These are phyloP conservation scores for Obelidium mucronatum DNA, from an alignment of 192 early-diverging fungal species.

Conservation along the genomic window DNA sequence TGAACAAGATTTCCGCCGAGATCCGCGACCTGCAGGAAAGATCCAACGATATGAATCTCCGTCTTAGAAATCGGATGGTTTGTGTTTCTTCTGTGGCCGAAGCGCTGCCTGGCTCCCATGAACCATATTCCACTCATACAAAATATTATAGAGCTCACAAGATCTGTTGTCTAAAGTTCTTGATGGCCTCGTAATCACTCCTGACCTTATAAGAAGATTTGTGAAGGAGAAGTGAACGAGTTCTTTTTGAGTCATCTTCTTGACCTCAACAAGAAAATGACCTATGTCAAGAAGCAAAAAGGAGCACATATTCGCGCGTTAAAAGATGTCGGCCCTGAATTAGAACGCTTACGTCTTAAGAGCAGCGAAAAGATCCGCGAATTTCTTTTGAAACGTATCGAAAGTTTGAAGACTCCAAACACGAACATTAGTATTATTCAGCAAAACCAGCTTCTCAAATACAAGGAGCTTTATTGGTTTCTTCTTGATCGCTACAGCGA, in stretches of 20 bases:
- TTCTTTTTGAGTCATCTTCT: conserved; percentile 82
- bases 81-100: background rate
- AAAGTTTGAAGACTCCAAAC: conserved; percentile 84
- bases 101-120: background rate
- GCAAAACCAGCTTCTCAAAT: conserved; percentile 89
- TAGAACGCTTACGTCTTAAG: conserved; percentile 88
- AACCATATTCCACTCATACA: background rate
- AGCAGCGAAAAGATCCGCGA: conserved; percentile 87
- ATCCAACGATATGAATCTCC: conserved; percentile 80
- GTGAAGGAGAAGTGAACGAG: conserved; percentile 92
- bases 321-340: conserved; percentile 88
- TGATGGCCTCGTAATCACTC: conserved; percentile 82
- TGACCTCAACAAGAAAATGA: conserved; percentile 90
- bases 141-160: conserved; percentile 59
- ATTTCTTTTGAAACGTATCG: conserved; percentile 86
- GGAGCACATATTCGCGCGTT: conserved; percentile 78
- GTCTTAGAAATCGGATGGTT: conserved; percentile 81
- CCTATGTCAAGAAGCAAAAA: conserved; percentile 79
- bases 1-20: conserved; percentile 87
- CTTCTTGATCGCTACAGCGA: conserved; percentile 87
- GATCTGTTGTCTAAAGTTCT: conserved; percentile 74
- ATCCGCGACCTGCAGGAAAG: conserved; percentile 88
- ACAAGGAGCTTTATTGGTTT: conserved; percentile 92
- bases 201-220: conserved; percentile 78
- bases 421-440: conserved; percentile 95